These are phyloP conservation scores for Vigna nakashimae DNA, from an alignment of 306 rosid species.

Conservation along the genomic window DNA sequence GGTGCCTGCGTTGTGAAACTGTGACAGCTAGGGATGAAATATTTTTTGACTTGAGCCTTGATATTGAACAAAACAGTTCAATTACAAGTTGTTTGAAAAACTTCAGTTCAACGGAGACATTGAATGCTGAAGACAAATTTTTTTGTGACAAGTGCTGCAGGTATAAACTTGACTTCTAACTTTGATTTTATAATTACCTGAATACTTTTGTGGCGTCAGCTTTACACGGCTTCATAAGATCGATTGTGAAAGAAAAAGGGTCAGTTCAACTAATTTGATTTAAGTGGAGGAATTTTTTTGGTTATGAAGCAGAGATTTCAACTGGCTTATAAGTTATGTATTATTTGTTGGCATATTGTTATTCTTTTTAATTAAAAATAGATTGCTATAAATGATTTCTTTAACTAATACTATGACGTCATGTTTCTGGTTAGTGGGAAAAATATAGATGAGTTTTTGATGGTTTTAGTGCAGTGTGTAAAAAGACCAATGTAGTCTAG, in stretches of 20 bases:
- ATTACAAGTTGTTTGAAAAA: conserved; percentile 98
- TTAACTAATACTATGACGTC: too few relatives aligned
- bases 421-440: too few relatives aligned
- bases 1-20: conserved; percentile 90
- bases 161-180: conserved; percentile 45
- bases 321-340: conserved; percentile 15
- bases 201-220: conserved; percentile 10
- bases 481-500: background rate
- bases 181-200: background rate
- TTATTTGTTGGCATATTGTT: conserved; percentile 10
- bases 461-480: conserved; percentile 16
- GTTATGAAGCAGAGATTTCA: conserved; percentile 22
- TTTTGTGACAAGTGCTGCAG: conserved; percentile 99
- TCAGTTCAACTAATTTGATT: conserved; percentile 12
- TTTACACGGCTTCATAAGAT: conserved; percentile 12
- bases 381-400: too few relatives aligned
- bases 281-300: background rate
- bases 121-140: conserved; percentile 98
- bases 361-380: background rate
- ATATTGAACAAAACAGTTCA: conserved; percentile 96
- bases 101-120: conserved; percentile 95
- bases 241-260: conserved; percentile 9
- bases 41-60: conserved; percentile 94
- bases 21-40: conserved; percentile 97
- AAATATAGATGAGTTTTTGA: background rate